A percentile compares a stretch with the other conserved stretches of the same genome.
These are phyloP conservation scores for Colletotrichum trifolii DNA, from an alignment of 2,329 filamentous ascomycete genomes.

Conservation along the genomic window DNA sequence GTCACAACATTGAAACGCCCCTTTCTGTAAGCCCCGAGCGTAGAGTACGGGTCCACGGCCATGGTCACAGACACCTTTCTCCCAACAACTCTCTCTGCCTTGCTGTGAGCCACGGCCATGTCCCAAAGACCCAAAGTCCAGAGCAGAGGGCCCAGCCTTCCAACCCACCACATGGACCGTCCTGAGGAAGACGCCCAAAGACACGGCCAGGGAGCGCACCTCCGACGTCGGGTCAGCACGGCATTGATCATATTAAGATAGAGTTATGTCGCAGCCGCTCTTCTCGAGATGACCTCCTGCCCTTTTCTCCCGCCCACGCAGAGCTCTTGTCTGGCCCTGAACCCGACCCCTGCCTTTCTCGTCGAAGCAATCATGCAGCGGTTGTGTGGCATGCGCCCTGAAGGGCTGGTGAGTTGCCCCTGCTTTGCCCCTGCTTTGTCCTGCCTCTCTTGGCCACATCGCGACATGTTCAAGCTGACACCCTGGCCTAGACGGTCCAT, in stretches of 20 bases:
- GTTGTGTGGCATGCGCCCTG: conserved; percentile 35
- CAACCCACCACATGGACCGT: conserved; percentile 18
- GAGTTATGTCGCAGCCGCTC: conserved; percentile 32
- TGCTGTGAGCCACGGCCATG: neutral
- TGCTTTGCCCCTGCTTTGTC: neutral
- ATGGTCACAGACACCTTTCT: neutral
- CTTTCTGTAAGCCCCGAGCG: conserved; percentile 35
- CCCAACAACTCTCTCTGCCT: neutral
- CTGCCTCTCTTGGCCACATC: neutral
- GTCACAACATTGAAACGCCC: conserved; percentile 36
- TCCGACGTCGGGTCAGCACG: conserved; percentile 27
- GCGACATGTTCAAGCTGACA: conserved; percentile 4
- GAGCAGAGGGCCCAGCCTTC: too few species aligned
- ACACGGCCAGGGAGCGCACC: conserved; percentile 21
- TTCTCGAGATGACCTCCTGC: conserved; percentile 29
- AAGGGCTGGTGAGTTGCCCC: conserved; percentile 32
- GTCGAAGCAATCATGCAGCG: conserved; percentile 31
- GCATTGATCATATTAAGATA: conserved; percentile 34
- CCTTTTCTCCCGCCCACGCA: conserved; percentile 26
- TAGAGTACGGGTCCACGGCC: conserved; percentile 26
- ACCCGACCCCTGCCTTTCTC: conserved; percentile 14
- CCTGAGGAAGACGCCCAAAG: conserved; percentile 25
- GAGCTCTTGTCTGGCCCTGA: conserved; percentile 22
- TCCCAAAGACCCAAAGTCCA: conserved; percentile 14
- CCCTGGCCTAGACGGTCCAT: conserved; percentile 9